phyloP scores from a whole-genome alignment of 306 rosid species.

The Sechiopsis laciniata region DNA sequence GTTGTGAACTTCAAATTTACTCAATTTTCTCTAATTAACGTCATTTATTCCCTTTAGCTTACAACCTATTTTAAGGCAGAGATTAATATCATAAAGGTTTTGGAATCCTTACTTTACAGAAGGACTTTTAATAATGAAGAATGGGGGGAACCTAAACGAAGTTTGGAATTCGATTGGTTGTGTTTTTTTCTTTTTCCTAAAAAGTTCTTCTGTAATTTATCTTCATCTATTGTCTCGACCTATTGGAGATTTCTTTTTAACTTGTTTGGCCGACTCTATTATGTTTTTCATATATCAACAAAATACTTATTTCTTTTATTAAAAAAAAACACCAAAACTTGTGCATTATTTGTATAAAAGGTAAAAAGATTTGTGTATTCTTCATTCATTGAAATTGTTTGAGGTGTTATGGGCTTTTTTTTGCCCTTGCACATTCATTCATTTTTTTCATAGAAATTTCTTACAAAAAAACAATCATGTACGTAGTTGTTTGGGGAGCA shows the following conservation, averaged over 20 bases:
- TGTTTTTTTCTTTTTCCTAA: background rate
- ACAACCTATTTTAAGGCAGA: background rate
- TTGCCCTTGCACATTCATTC: background rate
- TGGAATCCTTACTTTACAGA: background rate
- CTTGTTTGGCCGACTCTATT: background rate
- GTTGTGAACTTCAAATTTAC: background rate
- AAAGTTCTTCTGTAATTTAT: background rate
- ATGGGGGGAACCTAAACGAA: background rate
- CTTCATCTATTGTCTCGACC: background rate
- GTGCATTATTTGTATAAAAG: too few relatives aligned
- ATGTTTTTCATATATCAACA: background rate
- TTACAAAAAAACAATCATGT: too few relatives aligned
- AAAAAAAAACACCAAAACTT: background rate
- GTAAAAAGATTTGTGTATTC: background rate
- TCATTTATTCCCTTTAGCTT: background rate
- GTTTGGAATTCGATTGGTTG: slow-evolving; percentile 4
- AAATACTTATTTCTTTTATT: background rate
- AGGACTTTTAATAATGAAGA: background rate
- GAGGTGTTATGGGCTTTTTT: background rate
- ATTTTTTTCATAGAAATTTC: too few relatives aligned
- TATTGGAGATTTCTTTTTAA: background rate
- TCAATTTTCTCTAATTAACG: background rate
- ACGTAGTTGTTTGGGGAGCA: background rate
- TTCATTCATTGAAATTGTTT: background rate
- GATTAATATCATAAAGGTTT: background rate